Conservation (phyloP, 2,329 filamentous ascomycete species). For the Penicillium aurantiogriseum region DNA sequence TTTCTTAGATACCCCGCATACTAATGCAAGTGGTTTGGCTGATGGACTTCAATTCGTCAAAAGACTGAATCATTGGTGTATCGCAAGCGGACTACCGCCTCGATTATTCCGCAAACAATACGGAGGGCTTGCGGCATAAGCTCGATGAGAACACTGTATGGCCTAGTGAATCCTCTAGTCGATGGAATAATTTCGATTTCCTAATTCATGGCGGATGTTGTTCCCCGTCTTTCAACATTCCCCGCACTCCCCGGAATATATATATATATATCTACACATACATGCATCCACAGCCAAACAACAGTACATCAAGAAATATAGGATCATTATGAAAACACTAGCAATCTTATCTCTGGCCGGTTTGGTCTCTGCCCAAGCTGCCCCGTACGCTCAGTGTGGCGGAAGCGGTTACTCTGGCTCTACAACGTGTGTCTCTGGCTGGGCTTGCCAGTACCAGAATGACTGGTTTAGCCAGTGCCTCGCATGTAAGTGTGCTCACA, state of each 20-base stretch:
- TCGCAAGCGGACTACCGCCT: slow-evolving; percentile 2
- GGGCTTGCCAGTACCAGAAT: slow-evolving; percentile 19
- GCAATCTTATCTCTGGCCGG: slow-evolving; percentile 16
- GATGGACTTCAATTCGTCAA: not conserved
- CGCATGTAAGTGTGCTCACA: slow-evolving; percentile 7
- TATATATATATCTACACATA: no score
- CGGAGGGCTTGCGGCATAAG: slow-evolving; percentile 2
- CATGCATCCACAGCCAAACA: not conserved
- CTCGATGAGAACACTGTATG: not conserved
- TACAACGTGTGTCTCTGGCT: slow-evolving; percentile 14
- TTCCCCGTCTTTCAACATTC: not conserved
- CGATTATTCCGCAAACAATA: slow-evolving; percentile 19
- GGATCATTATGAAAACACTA: slow-evolving; percentile 20
- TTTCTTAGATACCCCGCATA: not conserved
- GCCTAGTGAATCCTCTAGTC: not conserved
- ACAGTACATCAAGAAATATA: not conserved
- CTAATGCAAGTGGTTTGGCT: not conserved
- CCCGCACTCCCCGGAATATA: not conserved
- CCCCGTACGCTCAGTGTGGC: slow-evolving; percentile 22
- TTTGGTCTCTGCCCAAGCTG: slow-evolving; percentile 23
- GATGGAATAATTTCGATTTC: slow-evolving; percentile 1
- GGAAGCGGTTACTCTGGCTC: slow-evolving; percentile 17
- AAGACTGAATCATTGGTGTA: not conserved
- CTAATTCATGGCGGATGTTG: slow-evolving; percentile 6
- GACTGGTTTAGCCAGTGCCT: slow-evolving; percentile 26